These are phyloP conservation scores for Epithele typhae DNA, from an alignment of 768 basidiomycete species.

Conservation along the genomic window DNA sequence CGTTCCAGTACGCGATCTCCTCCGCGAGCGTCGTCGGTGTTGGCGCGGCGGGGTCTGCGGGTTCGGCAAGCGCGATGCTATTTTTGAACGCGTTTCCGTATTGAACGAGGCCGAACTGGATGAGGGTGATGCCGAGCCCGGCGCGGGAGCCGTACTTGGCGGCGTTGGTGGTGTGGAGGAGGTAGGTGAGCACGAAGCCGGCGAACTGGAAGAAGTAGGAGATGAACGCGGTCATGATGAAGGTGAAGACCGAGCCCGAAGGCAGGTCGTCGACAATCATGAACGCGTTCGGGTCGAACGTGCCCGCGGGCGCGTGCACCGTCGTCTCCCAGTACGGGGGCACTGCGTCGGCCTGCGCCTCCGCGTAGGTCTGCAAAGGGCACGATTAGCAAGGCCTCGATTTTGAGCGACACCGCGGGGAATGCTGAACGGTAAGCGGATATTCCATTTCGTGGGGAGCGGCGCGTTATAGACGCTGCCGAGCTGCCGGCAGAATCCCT, in stretches of 20 bases:
- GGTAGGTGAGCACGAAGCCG: slow-evolving; percentile 88
- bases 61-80: slow-evolving; percentile 9
- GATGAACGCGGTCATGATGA: slow-evolving; percentile 73
- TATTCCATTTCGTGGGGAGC: too few species aligned
- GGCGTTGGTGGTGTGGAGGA: slow-evolving; percentile 89
- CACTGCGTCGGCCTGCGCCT: slow-evolving; percentile 84
- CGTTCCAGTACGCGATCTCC: slow-evolving; percentile 10
- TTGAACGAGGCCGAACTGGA: slow-evolving; percentile 75
- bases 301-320: slow-evolving; percentile 66
- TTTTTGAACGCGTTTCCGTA: slow-evolving; percentile 10
- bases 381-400: too few species aligned
- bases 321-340: slow-evolving; percentile 98
- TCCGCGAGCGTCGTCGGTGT: slow-evolving; percentile 4
- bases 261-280: slow-evolving; percentile 94
- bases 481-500: too few species aligned
- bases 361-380: slow-evolving; percentile 78
- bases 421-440: too few species aligned
- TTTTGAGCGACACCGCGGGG: too few species aligned
- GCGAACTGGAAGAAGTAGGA: slow-evolving; percentile 98
- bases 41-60: neutral
- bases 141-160: slow-evolving; percentile 92
- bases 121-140: slow-evolving; percentile 91
- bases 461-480: too few species aligned
- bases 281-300: slow-evolving; percentile 44
- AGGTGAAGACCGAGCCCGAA: slow-evolving; percentile 70